Percentiles rank a stretch among this genome's conserved stretches.
These are phyloP conservation scores for Deuterostichococcus epilithicus DNA, from an alignment of 139 green algal species.

Conservation along the genomic window DNA sequence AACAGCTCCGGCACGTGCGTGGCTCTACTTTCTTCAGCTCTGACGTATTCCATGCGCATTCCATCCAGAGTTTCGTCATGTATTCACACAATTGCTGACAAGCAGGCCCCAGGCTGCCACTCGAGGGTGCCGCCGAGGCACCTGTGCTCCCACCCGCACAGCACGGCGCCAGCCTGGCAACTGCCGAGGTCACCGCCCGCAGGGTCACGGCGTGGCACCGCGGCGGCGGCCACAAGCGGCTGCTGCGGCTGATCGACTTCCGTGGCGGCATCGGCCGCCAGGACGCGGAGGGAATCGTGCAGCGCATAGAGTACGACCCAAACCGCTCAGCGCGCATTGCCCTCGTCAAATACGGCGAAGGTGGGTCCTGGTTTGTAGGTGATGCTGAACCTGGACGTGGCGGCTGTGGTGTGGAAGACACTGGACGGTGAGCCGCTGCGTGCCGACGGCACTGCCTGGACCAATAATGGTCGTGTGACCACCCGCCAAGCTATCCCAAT, in stretches of 20 bases:
- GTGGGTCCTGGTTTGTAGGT: neutral
- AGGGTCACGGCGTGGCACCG: constrained; percentile 66
- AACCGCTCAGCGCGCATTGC: constrained; percentile 84
- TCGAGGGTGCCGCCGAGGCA: no score
- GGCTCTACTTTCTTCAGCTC: no score
- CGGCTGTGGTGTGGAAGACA: neutral
- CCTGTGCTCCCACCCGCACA: no score
- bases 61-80: no score
- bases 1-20: constrained; percentile 49
- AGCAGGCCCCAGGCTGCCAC: no score
- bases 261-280: constrained; percentile 13
- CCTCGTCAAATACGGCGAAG: constrained; percentile 60
- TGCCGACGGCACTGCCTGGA: constrained; percentile 4
- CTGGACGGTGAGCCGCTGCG: neutral
- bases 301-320: constrained; percentile 93
- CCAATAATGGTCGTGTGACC: constrained; percentile 7
- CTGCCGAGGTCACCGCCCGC: no score
- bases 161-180: no score
- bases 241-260: constrained; percentile 66
- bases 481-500: no score
- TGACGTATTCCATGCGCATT: no score
- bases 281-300: constrained; percentile 45
- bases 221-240: constrained; percentile 68
- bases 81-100: no score
- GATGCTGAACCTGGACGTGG: no score